Evolutionary conservation across 2,329 filamentous ascomycete species (phyloP).

Genomic region (Zasmidium cellare): DNA sequence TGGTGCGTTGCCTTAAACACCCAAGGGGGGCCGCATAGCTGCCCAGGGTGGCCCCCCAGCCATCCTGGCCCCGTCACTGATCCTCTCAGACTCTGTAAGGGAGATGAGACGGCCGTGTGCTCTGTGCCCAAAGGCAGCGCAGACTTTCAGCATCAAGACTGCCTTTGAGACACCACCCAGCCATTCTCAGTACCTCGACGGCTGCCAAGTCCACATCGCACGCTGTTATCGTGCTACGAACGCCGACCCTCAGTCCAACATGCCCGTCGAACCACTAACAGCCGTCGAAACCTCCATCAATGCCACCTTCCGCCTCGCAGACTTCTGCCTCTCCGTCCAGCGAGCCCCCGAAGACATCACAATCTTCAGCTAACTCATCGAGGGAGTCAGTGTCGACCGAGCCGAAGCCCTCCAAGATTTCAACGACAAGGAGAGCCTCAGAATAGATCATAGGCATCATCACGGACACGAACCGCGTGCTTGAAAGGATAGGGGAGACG

Average conservation of each 20-base stretch:
- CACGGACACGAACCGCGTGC: background rate
- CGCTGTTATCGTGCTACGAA: too few relatives aligned
- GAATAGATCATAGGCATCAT: background rate
- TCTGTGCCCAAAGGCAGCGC: background rate
- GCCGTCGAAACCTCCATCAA: background rate
- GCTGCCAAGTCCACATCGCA: too few relatives aligned
- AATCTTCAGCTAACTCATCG: background rate
- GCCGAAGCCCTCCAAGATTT: background rate
- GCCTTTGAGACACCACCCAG: background rate
- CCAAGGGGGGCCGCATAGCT: background rate
- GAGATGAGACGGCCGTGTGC: background rate
- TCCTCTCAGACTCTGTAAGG: background rate
- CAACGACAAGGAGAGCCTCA: background rate
- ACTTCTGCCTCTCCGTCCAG: background rate
- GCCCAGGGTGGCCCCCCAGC: background rate
- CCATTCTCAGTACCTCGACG: background rate
- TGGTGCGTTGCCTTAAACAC: too few relatives aligned
- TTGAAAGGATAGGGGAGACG: background rate
- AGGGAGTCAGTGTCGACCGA: background rate
- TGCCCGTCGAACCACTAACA: background rate
- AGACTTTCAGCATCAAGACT: background rate
- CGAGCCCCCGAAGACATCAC: background rate
- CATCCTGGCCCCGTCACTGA: background rate
- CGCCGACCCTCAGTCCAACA: background rate
- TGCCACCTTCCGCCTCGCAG: background rate